Evolutionary conservation across 2,329 filamentous ascomycete genomes (phyloP), one percentile per base, ranked within the genome.

Genomic region (Proliferodiscus dingleyae): DNA sequence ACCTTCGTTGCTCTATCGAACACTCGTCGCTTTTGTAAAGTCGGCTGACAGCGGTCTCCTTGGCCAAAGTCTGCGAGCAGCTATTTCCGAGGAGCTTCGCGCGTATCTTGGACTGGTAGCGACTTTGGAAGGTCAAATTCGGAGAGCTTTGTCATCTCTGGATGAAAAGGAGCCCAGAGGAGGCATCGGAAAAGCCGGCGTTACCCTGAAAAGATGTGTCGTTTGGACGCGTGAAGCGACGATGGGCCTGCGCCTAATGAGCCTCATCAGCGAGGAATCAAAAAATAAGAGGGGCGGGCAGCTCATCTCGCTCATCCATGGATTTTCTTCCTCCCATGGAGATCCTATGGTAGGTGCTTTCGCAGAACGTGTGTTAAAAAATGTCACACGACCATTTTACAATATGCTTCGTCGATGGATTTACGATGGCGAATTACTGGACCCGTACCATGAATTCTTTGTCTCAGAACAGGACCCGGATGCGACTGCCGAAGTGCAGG

Each of bases 191-290:
- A 93, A 90, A 58, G 84, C 87, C 1, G 89, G 90, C 2, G 91
- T 98, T 11, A 98, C 93, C 0, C 71, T 98, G 41, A 97, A 97
- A 66, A 77, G 93, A 63, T 97, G 91, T 59, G 86, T 98, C 2
- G 86, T 98, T 19, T 98, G 94, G 94, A 97, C 90, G 7, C 81
- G 91, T 56, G 94, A 98, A 66, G 89, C 93, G 5, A 98, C 93
- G 1, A 94, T 97, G 84, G 93, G 90, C 1, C 68, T 98, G 56
- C 81, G 93, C 13, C 72, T 98, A 45, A 90, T 98, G 86, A 94
- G 88, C 58, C 67, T 95, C 47, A 95, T 98, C 60, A 89, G 94
- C 0, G 90, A 97, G 62, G 87, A 95, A 63, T 89, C 91, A 1
- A 85, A 84, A 56, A 85, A 79, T 49, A 85, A 84, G 64, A 89